These are phyloP conservation scores for Sclerotinia minor DNA, from an alignment of 2,329 filamentous ascomycete genomes.

Conservation along the genomic window DNA sequence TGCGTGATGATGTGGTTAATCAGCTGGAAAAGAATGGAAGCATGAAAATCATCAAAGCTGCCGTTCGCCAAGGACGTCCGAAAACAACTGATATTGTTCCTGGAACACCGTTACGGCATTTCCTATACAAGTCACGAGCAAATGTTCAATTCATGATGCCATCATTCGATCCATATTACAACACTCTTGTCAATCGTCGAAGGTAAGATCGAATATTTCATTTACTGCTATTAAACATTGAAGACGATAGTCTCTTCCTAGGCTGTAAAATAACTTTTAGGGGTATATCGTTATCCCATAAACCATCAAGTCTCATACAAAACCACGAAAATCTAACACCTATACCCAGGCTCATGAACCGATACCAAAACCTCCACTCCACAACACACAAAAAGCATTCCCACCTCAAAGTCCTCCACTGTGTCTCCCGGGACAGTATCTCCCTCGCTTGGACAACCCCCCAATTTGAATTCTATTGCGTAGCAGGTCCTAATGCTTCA, in stretches of 20 bases:
- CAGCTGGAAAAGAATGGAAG: constrained; percentile 76
- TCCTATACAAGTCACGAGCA: constrained; percentile 89
- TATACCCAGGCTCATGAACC: constrained; percentile 63
- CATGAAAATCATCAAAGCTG: constrained; percentile 70
- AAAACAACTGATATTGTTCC: constrained; percentile 74
- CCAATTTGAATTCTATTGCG: constrained; percentile 89
- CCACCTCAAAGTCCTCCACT: constrained; percentile 83
- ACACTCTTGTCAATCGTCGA: constrained; percentile 58
- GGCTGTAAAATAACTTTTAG: background rate
- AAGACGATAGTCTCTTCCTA: background rate
- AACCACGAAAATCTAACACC: constrained; percentile 8
- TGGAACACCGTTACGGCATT: constrained; percentile 80
- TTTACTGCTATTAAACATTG: constrained; percentile 20
- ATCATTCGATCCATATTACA: constrained; percentile 70
- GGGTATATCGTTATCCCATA: background rate
- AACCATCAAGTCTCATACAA: background rate
- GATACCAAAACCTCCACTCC: constrained; percentile 84
- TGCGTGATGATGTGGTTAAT: constrained; percentile 61
- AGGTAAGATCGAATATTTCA: constrained; percentile 47
- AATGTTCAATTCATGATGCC: constrained; percentile 98
- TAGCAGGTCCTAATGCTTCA: constrained; percentile 74
- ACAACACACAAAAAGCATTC: constrained; percentile 81
- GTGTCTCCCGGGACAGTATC: constrained; percentile 70
- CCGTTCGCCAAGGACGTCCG: constrained; percentile 71
- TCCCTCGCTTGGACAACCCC: constrained; percentile 90